phyloP scores from a whole-genome alignment of 208 protist genomes.

The Leishmania guyanensis region DNA sequence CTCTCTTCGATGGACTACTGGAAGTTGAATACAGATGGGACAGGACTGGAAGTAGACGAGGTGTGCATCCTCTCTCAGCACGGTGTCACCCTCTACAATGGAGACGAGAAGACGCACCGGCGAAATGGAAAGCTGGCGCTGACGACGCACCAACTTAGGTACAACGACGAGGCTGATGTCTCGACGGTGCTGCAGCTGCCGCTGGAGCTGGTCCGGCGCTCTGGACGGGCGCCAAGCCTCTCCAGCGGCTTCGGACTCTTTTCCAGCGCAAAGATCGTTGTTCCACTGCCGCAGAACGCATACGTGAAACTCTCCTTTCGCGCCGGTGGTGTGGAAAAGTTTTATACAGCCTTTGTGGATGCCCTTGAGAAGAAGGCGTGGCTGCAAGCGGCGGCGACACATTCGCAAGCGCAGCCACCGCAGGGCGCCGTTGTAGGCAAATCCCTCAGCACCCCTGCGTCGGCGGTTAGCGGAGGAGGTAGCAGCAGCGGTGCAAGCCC shows the following conservation, averaged over 20 bases:
- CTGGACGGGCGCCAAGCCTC: slow-evolving; percentile 35
- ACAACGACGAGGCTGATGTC: slow-evolving; percentile 34
- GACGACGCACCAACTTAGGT: slow-evolving; percentile 70
- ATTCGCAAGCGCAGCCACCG: neutral
- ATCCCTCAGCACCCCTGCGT: neutral
- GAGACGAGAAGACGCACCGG: slow-evolving; percentile 54
- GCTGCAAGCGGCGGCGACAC: slow-evolving; percentile 10
- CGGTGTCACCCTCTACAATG: slow-evolving; percentile 60
- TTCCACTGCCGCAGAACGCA: slow-evolving; percentile 48
- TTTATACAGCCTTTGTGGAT: slow-evolving; percentile 42
- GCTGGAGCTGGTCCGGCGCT: slow-evolving; percentile 42
- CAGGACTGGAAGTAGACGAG: slow-evolving; percentile 45
- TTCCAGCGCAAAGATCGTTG: slow-evolving; percentile 61
- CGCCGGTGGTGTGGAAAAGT: slow-evolving; percentile 51
- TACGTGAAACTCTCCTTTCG: slow-evolving; percentile 66
- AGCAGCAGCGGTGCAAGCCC: slow-evolving; percentile 2
- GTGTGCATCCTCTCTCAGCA: slow-evolving; percentile 50
- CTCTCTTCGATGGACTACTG: slow-evolving; percentile 53
- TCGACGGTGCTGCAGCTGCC: slow-evolving; percentile 45
- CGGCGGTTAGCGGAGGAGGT: neutral
- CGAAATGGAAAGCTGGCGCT: slow-evolving; percentile 65
- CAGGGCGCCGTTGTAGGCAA: neutral
- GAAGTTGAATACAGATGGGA: slow-evolving; percentile 35
- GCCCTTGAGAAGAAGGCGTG: slow-evolving; percentile 53
- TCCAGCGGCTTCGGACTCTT: slow-evolving; percentile 43